phyloP scores from a whole-genome alignment of 1,284 basidiomycete species.

The Heterobasidion occidentale region DNA sequence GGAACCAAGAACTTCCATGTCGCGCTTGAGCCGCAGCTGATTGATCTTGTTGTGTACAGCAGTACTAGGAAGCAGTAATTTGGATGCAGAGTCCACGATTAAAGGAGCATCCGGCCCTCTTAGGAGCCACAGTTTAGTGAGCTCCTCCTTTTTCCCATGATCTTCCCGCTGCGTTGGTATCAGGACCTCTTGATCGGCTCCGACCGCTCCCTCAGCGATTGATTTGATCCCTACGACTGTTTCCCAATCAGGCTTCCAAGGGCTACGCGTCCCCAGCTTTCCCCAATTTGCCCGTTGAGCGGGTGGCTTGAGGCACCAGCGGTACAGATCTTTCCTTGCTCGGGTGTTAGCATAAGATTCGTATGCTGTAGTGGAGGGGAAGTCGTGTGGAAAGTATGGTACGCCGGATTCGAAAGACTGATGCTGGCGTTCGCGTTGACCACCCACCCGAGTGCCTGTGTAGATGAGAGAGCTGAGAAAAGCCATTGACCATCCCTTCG shows the following conservation, averaged over 20 bases:
- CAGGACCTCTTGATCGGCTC: conserved; percentile 26
- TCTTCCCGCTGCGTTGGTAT: conserved; percentile 48
- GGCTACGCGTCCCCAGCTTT: conserved; percentile 57
- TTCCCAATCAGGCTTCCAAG: conserved; percentile 74
- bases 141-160: not conserved
- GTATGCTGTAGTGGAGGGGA: conserved; percentile 50
- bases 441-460: conserved; percentile 76
- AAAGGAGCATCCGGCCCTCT: conserved; percentile 40
- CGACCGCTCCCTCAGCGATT: not conserved
- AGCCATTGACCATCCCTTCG: conserved; percentile 83
- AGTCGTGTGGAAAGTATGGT: conserved; percentile 78
- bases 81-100: conserved; percentile 36
- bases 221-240: conserved; percentile 44
- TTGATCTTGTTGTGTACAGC: conserved; percentile 50
- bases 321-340: conserved; percentile 42
- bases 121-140: conserved; percentile 54
- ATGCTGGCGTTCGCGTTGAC: conserved; percentile 69
- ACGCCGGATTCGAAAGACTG: conserved; percentile 76
- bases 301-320: conserved; percentile 78
- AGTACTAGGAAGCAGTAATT: conserved; percentile 31
- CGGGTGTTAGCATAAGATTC: conserved; percentile 36
- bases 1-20: conserved; percentile 29
- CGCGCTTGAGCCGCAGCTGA: conserved; percentile 46
- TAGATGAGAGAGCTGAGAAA: conserved; percentile 76
- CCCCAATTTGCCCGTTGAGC: conserved; percentile 75